Percentiles rank a stretch among this genome's conserved stretches.
Conservation (phyloP, 768 basidiomycete genomes). For the Tricholoma sp. region DNA sequence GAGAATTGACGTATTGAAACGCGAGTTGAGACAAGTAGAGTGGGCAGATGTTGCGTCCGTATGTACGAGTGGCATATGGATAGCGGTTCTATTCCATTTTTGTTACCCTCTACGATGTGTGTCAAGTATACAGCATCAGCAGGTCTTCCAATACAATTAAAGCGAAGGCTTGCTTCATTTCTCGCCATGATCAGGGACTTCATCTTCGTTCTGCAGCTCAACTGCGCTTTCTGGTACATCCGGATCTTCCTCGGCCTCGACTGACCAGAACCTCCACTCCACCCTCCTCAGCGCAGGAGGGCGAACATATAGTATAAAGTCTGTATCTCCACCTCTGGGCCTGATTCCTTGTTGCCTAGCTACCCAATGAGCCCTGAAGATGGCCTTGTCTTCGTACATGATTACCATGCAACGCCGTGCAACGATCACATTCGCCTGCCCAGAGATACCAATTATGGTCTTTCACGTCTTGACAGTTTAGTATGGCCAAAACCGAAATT, state of each 20-base stretch:
- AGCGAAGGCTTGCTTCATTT: not conserved
- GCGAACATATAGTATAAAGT: constrained; percentile 16
- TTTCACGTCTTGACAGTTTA: constrained; percentile 11
- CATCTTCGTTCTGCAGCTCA: constrained; percentile 1
- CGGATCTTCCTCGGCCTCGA: constrained; percentile 11
- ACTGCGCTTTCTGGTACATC: constrained; percentile 9
- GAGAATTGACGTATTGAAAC: too few species aligned
- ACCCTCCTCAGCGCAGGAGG: constrained; percentile 24
- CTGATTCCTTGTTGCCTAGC: constrained; percentile 23
- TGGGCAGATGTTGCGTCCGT: too few species aligned
- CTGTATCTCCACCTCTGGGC: constrained; percentile 2
- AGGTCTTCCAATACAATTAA: not conserved
- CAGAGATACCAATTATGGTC: constrained; percentile 21
- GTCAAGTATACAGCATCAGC: not conserved
- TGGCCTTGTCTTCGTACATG: constrained; percentile 27
- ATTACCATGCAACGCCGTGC: constrained; percentile 30
- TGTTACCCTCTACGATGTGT: too few species aligned
- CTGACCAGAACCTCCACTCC: constrained; percentile 25
- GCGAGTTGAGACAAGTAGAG: too few species aligned
- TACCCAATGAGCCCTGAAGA: constrained; percentile 25
- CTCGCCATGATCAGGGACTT: constrained; percentile 4
- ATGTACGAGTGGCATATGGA: too few species aligned
- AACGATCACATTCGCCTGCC: constrained; percentile 33
- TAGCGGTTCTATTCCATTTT: too few species aligned
- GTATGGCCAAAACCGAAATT: constrained; percentile 19